Evolutionary conservation across 2,329 filamentous ascomycete species (phyloP), one percentile per base, ranked within the genome.

Genomic region (Fusarium piperis): DNA sequence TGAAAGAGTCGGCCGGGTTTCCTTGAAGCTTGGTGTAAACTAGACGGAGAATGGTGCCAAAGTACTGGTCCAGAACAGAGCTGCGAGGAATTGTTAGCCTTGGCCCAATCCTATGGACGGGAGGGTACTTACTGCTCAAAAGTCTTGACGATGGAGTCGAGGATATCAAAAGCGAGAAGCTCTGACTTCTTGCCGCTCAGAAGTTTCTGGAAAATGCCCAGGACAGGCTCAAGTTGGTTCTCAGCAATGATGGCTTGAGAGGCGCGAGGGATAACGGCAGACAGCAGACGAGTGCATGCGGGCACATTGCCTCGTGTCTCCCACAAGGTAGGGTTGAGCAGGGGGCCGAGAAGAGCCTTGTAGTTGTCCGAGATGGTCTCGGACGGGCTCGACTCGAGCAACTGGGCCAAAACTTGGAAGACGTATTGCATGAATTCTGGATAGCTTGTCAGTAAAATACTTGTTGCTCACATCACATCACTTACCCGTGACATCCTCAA

Each of bases 151-250:
- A 97, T 86, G 5, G 92, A 88, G 78, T 99, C 96, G 65, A 99
- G 86, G 52, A 99, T 87, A 78, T 99, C 96, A 77, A 98, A 97
- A 1, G 92, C 94, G 77, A 95, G 91, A 20, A 89, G 86, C 79
- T 99, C 96, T 55, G 95, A 95, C 67, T 92, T 91, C 83, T 96
- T 97, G 73, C 89, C 91, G 4, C 88, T 87, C 44, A 98, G 86
- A 12, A 99, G 88, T 77, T 94, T 95, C 80, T 98, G 95, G 86
- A 98, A 99, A 70, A 99, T 96, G 64, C 94, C 94, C n/a, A 99
- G 87, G 55, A 98, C 90, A 4, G 93, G 90, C 79, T 97, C 94
- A 41, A 98, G 81, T 80, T 98, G 94, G 75, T 95, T 93, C 77
- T 93, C 91, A 26, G 90, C 87, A 18, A 93, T 84, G 74, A 99